Conservation (phyloP, 345 rosid species). For the Eucalyptus sp. region DNA sequence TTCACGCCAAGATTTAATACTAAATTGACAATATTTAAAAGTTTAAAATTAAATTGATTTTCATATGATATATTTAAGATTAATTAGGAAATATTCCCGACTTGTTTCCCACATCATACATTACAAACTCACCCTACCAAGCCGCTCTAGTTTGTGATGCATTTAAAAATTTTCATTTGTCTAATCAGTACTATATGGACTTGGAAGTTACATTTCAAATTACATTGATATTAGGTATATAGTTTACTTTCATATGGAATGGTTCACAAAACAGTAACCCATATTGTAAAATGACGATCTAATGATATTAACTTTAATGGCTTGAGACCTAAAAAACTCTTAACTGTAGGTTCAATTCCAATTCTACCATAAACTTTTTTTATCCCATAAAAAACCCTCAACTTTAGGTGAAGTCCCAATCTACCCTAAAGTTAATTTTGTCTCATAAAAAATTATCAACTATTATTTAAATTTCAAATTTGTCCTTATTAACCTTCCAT, state of each 20-base stretch:
- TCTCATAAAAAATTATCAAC: no score
- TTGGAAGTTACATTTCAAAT: neutral
- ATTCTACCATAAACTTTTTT: no score
- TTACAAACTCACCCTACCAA: neutral
- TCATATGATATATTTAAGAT: neutral
- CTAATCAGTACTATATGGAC: neutral
- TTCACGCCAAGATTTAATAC: neutral
- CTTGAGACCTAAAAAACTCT: no score
- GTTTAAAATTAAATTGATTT: neutral
- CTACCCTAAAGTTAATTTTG: no score
- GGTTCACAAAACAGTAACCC: neutral
- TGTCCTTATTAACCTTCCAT: no score
- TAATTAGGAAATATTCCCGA: neutral
- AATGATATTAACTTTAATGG: neutral
- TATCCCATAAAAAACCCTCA: no score
- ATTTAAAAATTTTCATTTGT: neutral
- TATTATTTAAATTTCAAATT: no score
- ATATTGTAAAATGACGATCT: neutral
- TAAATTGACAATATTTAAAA: neutral
- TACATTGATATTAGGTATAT: neutral
- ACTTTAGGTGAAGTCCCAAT: no score
- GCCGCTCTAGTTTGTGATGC: neutral
- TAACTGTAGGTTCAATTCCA: no score
- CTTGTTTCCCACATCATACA: neutral
- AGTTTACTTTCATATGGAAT: neutral